Conservation (phyloP, 2,329 filamentous ascomycete genomes). For the Diaporthe humulicola region DNA sequence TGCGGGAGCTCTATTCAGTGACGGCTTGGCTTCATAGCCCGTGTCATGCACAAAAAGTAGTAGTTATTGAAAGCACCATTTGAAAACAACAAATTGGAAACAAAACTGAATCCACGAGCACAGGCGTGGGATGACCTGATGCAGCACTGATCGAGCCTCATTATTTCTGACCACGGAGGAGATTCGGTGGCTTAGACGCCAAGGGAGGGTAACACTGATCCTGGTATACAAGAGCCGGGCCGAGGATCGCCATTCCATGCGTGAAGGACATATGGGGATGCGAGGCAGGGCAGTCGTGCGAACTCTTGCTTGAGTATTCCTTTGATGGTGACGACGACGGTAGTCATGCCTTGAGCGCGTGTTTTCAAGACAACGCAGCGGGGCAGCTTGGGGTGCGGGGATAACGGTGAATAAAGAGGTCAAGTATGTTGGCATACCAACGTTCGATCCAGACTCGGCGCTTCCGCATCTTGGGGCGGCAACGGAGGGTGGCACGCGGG, state of each 20-base stretch:
- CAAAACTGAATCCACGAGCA: background rate
- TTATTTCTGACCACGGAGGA: background rate
- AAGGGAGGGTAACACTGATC: background rate
- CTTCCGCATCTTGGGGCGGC: background rate
- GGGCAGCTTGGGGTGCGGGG: background rate
- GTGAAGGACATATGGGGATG: background rate
- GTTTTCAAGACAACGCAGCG: background rate
- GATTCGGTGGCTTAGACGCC: no score
- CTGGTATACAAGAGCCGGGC: background rate
- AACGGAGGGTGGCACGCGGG: background rate
- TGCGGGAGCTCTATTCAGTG: background rate
- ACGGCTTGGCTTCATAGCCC: background rate
- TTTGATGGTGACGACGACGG: background rate
- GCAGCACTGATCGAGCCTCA: background rate
- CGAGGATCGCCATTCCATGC: background rate
- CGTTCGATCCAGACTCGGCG: background rate
- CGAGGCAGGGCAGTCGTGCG: background rate
- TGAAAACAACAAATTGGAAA: background rate
- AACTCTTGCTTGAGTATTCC: background rate
- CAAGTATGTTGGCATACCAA: no score
- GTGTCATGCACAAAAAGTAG: background rate
- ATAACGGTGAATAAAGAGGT: background rate
- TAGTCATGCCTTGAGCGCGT: background rate
- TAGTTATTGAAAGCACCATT: conserved; percentile 15
- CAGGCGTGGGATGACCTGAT: background rate